Conservation (phyloP, 2,329 filamentous ascomycete genomes). For the Dryadomyces quercivorus region DNA sequence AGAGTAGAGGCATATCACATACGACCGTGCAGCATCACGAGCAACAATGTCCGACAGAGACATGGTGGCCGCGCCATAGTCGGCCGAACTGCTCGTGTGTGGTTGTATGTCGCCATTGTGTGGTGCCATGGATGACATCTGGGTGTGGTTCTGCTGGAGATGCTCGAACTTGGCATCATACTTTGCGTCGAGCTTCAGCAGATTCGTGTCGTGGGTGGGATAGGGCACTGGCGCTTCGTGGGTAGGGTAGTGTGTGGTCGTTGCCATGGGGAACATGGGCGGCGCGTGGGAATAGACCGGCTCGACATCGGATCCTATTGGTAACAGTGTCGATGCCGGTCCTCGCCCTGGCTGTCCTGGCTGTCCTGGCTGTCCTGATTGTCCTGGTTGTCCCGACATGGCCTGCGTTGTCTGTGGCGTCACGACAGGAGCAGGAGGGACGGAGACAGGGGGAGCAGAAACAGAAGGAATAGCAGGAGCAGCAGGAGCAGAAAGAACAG, state of each 20-base stretch:
- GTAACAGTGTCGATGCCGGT: neutral
- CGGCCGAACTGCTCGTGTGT: neutral
- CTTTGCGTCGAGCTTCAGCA: neutral
- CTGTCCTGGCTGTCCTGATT: neutral
- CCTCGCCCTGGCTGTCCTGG: neutral
- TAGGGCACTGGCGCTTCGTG: neutral
- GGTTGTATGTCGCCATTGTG: neutral
- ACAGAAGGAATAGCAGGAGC: too few relatives aligned
- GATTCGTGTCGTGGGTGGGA: neutral
- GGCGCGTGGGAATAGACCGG: neutral
- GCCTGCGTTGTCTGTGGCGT: too few relatives aligned
- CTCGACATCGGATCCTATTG: neutral
- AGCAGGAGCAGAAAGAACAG: too few relatives aligned
- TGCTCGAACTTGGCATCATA: neutral
- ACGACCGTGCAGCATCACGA: slow-evolving; percentile 23
- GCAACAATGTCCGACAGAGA: slow-evolving; percentile 23
- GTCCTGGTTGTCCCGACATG: neutral
- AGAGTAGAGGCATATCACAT: slow-evolving; percentile 5
- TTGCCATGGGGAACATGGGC: neutral
- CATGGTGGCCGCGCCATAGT: neutral
- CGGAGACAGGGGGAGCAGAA: too few relatives aligned
- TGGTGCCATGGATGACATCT: neutral
- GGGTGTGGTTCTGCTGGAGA: neutral
- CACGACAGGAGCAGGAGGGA: too few relatives aligned
- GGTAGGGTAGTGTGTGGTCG: neutral